Conservation (phyloP, 352 stramenopile genomes). For the Globisporangium echinulatum region DNA sequence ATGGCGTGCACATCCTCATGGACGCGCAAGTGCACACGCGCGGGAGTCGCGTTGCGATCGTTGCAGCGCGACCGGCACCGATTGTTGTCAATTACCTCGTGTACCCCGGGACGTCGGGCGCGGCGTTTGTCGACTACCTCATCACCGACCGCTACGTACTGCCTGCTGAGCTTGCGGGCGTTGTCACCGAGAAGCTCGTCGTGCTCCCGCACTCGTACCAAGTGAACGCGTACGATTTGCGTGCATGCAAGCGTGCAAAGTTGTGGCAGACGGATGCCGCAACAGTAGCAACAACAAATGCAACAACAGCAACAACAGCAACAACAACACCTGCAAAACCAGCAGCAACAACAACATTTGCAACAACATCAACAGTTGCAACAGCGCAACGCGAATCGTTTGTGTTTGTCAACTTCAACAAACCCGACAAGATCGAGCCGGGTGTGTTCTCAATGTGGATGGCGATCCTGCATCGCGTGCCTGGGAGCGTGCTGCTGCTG, state of each 20-base stretch:
- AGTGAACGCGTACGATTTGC: constrained; percentile 60
- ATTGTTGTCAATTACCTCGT: constrained; percentile 83
- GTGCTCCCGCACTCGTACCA: constrained; percentile 74
- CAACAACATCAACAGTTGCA: too few relatives aligned
- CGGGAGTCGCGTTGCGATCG: constrained; percentile 42
- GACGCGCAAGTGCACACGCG: constrained; percentile 77
- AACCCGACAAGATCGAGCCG: constrained; percentile 79
- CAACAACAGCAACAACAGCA: too few relatives aligned
- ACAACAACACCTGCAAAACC: too few relatives aligned
- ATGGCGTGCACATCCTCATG: constrained; percentile 61
- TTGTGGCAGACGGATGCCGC: constrained; percentile 13
- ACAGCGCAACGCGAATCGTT: constrained; percentile 14
- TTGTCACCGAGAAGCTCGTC: constrained; percentile 72
- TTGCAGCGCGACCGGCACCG: constrained; percentile 36
- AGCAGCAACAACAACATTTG: too few relatives aligned
- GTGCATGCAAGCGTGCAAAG: constrained; percentile 10
- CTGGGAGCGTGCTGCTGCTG: constrained; percentile 47
- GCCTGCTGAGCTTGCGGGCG: constrained; percentile 24
- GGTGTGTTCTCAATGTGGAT: constrained; percentile 69
- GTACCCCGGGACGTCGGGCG: constrained; percentile 71
- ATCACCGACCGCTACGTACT: constrained; percentile 53
- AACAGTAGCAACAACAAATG: too few relatives aligned
- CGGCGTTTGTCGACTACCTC: constrained; percentile 75
- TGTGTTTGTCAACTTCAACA: constrained; percentile 87
- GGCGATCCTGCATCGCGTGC: constrained; percentile 48